These are phyloP conservation scores for Plasmodium yoelii DNA, from an alignment of 169 alveolate genomes.

Conservation along the genomic window DNA sequence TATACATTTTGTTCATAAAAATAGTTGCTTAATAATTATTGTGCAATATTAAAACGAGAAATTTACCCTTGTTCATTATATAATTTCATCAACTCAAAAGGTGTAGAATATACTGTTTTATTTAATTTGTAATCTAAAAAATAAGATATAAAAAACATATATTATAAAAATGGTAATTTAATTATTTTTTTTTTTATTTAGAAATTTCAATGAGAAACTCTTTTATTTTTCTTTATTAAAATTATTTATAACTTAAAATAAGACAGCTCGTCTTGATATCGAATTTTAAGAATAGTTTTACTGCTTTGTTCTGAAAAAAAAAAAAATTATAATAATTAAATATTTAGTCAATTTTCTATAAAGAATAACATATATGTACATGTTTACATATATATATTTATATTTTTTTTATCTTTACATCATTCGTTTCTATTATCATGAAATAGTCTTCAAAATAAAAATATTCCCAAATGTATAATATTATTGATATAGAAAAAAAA, in stretches of 20 bases:
- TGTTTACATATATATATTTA: not conserved
- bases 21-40: no score
- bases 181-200: conserved; percentile 3
- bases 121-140: conserved; percentile 22
- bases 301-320: conserved; percentile 10
- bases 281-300: conserved; percentile 26
- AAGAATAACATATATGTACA: no score
- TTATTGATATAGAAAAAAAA: conserved; percentile 39
- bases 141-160: not conserved
- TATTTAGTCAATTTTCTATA: not conserved
- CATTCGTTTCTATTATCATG: conserved; percentile 45
- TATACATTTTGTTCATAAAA: no score
- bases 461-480: conserved; percentile 28
- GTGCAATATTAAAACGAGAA: not conserved
- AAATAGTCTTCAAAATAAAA: conserved; percentile 45
- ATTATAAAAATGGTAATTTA: not conserved
- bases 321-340: not conserved
- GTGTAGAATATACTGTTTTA: conserved; percentile 17
- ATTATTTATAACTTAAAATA: conserved; percentile 14
- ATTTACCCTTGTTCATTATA: conserved; percentile 52
- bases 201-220: not conserved
- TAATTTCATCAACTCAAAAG: conserved; percentile 36
- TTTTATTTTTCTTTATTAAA: conserved; percentile 13
- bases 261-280: conserved; percentile 27
- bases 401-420: conserved; percentile 4